Evolutionary conservation across 23 red algal genomes (phyloP).

Genomic region (Pyropia yezoensis): DNA sequence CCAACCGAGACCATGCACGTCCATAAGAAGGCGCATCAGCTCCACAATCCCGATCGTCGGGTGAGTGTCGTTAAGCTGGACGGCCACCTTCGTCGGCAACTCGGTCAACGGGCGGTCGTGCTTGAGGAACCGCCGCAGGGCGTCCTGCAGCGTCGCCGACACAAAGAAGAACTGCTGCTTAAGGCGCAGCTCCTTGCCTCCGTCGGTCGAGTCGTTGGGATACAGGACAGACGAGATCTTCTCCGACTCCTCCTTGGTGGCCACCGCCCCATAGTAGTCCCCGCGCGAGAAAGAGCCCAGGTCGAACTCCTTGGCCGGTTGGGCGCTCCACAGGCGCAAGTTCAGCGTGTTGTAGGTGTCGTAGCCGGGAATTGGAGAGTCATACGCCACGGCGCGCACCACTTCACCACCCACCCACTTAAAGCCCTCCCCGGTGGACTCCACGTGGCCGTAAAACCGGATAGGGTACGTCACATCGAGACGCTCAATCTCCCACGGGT

Average conservation of each 20-base stretch:
- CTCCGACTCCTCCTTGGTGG: conserved; percentile 67
- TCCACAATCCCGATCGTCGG: conserved; percentile 96
- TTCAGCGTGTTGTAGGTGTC: conserved; percentile 99
- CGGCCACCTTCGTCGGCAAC: conserved; percentile 73
- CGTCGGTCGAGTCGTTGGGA: conserved; percentile 98
- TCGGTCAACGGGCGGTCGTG: conserved; percentile 69
- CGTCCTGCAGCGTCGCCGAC: conserved; percentile 93
- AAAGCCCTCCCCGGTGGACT: conserved; percentile 55
- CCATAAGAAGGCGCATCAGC: conserved; percentile 90
- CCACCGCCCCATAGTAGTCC: conserved; percentile 87
- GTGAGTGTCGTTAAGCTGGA: conserved; percentile 99
- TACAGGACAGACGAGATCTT: conserved; percentile 96
- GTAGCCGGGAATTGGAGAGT: conserved; percentile 94
- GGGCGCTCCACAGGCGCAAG: conserved; percentile 76
- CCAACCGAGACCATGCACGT: conserved; percentile 84
- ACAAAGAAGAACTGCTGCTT: conserved; percentile 99
- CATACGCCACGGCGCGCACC: conserved; percentile 91
- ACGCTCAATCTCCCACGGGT: conserved; percentile 99
- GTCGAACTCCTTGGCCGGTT: conserved; percentile 95
- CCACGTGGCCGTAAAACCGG: conserved; percentile 83
- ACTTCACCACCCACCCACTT: conserved; percentile 66
- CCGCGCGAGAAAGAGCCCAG: conserved; percentile 87
- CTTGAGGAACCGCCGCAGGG: conserved; percentile 87
- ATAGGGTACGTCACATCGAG: conserved; percentile 97
- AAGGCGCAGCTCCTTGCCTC: conserved; percentile 95